phyloP scores from a whole-genome alignment of 2,329 filamentous ascomycete genomes.

The Colletotrichum somersetense region DNA sequence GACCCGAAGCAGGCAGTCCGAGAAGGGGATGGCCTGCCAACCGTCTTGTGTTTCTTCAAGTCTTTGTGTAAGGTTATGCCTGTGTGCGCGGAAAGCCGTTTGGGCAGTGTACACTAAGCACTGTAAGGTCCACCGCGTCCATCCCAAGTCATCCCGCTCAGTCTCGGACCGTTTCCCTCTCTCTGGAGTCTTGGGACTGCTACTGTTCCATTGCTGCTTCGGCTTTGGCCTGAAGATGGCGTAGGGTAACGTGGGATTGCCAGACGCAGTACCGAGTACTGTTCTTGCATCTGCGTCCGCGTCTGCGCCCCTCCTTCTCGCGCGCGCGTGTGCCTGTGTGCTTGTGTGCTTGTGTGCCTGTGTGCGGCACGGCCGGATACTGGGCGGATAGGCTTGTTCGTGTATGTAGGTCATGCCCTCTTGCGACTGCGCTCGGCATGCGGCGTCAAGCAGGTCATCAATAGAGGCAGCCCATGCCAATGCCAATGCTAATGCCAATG shows the following conservation, averaged over 20 bases:
- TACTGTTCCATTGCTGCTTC: conserved; percentile 35
- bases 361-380: conserved; percentile 26
- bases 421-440: conserved; percentile 14
- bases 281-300: neutral
- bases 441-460: neutral
- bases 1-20: conserved; percentile 25
- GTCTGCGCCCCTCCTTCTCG: neutral
- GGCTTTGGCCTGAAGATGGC: conserved; percentile 21
- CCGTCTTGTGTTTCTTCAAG: conserved; percentile 13
- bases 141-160: conserved; percentile 32
- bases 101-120: neutral
- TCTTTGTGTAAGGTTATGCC: conserved; percentile 37
- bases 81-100: conserved; percentile 29
- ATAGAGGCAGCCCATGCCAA: conserved; percentile 35
- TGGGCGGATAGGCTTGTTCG: conserved; percentile 18
- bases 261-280: conserved; percentile 11
- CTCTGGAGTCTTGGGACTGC: neutral
- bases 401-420: conserved; percentile 29
- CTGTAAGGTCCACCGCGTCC: conserved; percentile 22
- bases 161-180: conserved; percentile 23
- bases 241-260: conserved; percentile 30
- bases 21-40: conserved; percentile 33
- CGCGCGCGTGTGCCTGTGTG: neutral
- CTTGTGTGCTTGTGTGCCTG: neutral
- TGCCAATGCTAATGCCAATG: neutral